Percentiles rank a stretch among this genome's conserved stretches.
Evolutionary conservation across 2,329 filamentous ascomycete genomes (phyloP).

Genomic region (Furcasterigmium furcatum): DNA sequence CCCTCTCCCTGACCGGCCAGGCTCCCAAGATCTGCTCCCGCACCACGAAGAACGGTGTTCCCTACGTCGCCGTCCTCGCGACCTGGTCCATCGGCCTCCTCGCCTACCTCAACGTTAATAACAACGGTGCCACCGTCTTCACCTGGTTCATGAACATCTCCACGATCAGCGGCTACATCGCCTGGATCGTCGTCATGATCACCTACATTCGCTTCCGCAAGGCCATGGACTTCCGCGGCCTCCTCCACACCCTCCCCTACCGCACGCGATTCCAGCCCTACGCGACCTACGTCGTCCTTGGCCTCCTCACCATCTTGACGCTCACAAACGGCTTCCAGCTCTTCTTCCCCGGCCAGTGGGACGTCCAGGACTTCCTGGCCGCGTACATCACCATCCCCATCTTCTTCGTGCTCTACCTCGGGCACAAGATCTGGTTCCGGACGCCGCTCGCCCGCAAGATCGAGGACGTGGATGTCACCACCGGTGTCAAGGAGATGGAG

Average conservation of each 20-base stretch:
- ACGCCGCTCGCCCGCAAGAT: conserved; percentile 39
- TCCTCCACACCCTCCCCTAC: conserved; percentile 50
- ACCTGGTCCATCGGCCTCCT: conserved; percentile 61
- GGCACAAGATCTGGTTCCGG: conserved; percentile 52
- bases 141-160: conserved; percentile 70
- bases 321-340: conserved; percentile 74
- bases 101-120: conserved; percentile 66
- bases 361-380: conserved; percentile 59
- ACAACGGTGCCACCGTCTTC: conserved; percentile 61
- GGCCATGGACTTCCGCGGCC: conserved; percentile 49
- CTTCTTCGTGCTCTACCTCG: conserved; percentile 58
- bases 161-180: conserved; percentile 58
- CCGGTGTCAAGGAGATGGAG: conserved; percentile 61
- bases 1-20: conserved; percentile 63
- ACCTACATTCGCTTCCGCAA: conserved; percentile 58
- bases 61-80: conserved; percentile 48
- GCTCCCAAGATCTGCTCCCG: conserved; percentile 59
- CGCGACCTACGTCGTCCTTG: conserved; percentile 57
- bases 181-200: conserved; percentile 56
- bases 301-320: conserved; percentile 57
- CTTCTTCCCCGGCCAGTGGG: conserved; percentile 67
- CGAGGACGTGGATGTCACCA: conserved; percentile 51
- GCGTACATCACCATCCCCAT: conserved; percentile 61
- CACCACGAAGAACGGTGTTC: conserved; percentile 61
- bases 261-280: conserved; percentile 56